Base-by-base conservation (phyloP, 2,329 filamentous ascomycete genomes). In the Gaeumannomyces tritici region DNA sequence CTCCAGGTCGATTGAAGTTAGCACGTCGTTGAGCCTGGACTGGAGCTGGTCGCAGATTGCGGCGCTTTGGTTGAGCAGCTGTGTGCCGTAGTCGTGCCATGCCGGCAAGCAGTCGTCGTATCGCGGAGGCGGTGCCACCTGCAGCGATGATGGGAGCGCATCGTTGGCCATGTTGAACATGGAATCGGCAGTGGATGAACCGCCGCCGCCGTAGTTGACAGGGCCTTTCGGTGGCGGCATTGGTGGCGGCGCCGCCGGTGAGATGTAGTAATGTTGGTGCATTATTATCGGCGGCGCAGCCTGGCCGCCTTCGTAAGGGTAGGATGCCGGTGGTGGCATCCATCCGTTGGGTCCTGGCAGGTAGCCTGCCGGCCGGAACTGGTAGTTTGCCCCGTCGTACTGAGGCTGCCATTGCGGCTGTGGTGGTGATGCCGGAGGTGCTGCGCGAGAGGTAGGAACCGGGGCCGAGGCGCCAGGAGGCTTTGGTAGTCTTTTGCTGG, bases 1-100 rank as follows among this genome's bases (percentile, higher is more conserved):
- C 29, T 89, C 88, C 26, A 80, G 78, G 70, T 93, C 89, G 62
- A 93, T 91, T 31, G 83, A 79, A 0, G 89, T 90, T 71, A 93
- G 84, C 63, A 91, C 80, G 57, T 84, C 76, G 70, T 90, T 83
- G 64, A 93, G 81, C 61, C 85, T 85, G 4, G 78, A 77, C 18
- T 79, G 82, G 58, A 91, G 82, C 62, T 84, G 75, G 68, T 89
- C 84, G 67, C 79, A 85, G 24, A 84, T 72, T 7, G 76, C 75
- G 18, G 77, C 75, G 6, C 75, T 74, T 66, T 80, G 77, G 65
- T 77, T 76, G 55, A 79, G 70, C 29, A 81, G 72, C 66, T 80
- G 77, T 0, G 75, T 74, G 24, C 74, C 74, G 51, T 75, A 72
- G 15, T 70, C 69, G 56, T 81, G 77, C 73, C 77, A 79, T 55